These are phyloP conservation scores for Scytalidium sp. DNA, from an alignment of 2,329 filamentous ascomycete species.

Conservation along the genomic window DNA sequence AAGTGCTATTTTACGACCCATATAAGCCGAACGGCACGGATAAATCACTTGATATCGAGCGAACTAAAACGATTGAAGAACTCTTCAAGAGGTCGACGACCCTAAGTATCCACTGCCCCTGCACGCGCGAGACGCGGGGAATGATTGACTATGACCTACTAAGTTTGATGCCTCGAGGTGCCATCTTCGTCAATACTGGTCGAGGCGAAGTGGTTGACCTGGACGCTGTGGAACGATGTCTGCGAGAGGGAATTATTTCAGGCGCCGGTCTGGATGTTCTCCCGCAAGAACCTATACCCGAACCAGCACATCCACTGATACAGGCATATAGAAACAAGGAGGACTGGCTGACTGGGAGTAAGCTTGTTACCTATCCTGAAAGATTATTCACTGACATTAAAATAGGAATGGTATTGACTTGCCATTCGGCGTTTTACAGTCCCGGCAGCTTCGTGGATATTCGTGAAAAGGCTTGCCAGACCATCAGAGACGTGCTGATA, in stretches of 20 bases:
- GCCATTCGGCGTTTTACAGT: background rate
- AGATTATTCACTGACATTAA: too few relatives aligned
- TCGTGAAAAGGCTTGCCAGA: background rate
- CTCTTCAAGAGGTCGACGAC: slow-evolving; percentile 14
- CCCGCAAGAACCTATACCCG: slow-evolving; percentile 25
- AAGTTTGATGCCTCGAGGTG: slow-evolving; percentile 22
- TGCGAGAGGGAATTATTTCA: slow-evolving; percentile 23
- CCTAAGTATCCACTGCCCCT: slow-evolving; percentile 1
- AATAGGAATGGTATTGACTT: slow-evolving; percentile 27
- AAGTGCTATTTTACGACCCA: slow-evolving; percentile 3
- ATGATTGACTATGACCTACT: slow-evolving; percentile 25
- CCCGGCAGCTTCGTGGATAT: background rate
- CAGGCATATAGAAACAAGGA: slow-evolving; percentile 22
- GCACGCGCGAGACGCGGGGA: slow-evolving; percentile 2
- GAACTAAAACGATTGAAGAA: slow-evolving; percentile 7
- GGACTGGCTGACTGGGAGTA: slow-evolving; percentile 39
- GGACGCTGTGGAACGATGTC: slow-evolving; percentile 24
- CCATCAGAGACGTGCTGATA: background rate
- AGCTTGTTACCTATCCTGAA: too few relatives aligned
- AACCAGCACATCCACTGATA: background rate
- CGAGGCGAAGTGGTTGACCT: slow-evolving; percentile 28
- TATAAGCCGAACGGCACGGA: background rate
- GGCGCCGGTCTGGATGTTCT: slow-evolving; percentile 29
- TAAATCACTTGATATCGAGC: slow-evolving; percentile 1
- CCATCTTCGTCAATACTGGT: slow-evolving; percentile 28